Evolutionary conservation across 176 grass and related monocot genomes (phyloP), one percentile per base, ranked within the genome.

Genomic region (Cenchrus purpureus): DNA sequence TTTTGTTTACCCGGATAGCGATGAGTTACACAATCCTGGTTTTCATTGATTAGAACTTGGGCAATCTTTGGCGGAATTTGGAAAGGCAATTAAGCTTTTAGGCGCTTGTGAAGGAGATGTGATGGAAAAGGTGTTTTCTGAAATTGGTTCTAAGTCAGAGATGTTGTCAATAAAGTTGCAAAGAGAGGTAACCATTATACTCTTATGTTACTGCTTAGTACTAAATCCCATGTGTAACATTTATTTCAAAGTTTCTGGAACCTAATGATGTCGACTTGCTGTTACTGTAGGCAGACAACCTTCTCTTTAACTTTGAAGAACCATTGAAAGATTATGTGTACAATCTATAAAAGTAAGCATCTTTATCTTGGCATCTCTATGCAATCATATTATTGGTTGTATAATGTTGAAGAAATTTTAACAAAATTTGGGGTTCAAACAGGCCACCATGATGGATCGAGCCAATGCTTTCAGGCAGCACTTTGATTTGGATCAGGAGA

Each of bases 301-400:
- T 97, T 84, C 72, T 99, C 66, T 94, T 99, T 89, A 92, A 97
- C 69, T 97, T 99, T 44, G 92, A 99, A 89, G 97, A 97, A 83
- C 92, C 94, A 32, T 91, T 99, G 87, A 99, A 99, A 84, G 97
- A 99, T 89, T 99, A 97, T 88, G 97, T 94, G 94, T 97, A 66
- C 97, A 94, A 76, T 99, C 97, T 32, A 94, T 99, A 68, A 99
- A 99, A 86, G 97, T 97, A 34, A 63, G 86, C 53, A 19, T 85
- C 15, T 74, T 52, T 71, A 42, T 76, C 42, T 72, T 7, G 4
- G 19, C 16, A 57, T 76, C 29, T 70, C 34, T 76, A 42, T 69
- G 43, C 51, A 56, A 67, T 71, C 13, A 4, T 19, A 42, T 65
- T 70, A 80, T 73, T 64, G 34, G 10, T 25, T 63, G 45, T 46